Conservation (phyloP, 768 basidiomycete genomes). For the Tulasnella sp. region DNA sequence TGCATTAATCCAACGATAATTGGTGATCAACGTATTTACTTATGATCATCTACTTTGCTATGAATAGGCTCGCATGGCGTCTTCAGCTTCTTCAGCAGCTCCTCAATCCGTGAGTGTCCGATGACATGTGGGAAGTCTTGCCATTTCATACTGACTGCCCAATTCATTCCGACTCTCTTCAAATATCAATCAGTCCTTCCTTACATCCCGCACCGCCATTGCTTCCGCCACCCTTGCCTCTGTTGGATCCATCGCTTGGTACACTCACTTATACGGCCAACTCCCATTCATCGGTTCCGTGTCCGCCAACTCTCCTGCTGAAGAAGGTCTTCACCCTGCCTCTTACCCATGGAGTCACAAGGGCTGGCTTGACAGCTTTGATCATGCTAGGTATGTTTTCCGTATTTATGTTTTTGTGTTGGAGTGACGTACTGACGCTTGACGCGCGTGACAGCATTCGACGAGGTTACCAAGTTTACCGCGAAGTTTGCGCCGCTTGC, state of each 20-base stretch:
- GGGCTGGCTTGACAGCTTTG: conserved; percentile 79
- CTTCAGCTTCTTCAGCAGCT: neutral
- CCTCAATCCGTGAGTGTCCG: neutral
- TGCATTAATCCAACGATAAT: too few species aligned
- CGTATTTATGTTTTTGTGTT: too few species aligned
- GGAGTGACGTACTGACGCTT: neutral
- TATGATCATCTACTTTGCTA: too few species aligned
- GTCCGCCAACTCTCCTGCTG: conserved; percentile 81
- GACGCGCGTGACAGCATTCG: conserved; percentile 51
- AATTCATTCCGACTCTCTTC: neutral
- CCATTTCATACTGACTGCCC: neutral
- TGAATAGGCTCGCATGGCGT: neutral
- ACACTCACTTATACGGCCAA: conserved; percentile 84
- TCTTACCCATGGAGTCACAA: conserved; percentile 85
- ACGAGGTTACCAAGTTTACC: conserved; percentile 92
- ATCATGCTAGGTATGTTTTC: conserved; percentile 83
- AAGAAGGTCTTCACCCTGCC: conserved; percentile 86
- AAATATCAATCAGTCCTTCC: conserved; percentile 31
- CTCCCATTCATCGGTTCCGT: conserved; percentile 85
- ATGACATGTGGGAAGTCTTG: neutral
- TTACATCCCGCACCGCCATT: conserved; percentile 60
- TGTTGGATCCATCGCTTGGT: conserved; percentile 89
- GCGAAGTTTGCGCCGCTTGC: conserved; percentile 97
- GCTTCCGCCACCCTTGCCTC: conserved; percentile 64
- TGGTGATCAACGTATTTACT: too few species aligned